Conservation (phyloP, 208 protist species). For the Plasmodiophora brassicae region DNA sequence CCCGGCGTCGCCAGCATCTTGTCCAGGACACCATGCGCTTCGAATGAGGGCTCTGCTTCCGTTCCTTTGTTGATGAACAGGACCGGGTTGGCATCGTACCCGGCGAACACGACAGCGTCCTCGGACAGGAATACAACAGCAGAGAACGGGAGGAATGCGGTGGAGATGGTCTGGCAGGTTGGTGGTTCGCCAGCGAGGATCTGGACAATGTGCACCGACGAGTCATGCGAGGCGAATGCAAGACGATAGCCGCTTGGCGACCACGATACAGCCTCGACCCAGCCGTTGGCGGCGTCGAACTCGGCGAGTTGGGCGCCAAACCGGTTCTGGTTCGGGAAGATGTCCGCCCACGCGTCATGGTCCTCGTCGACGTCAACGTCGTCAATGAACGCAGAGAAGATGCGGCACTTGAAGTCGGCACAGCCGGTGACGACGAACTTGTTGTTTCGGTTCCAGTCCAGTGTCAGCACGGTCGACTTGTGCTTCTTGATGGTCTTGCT, state of each 20-base stretch:
- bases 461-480: constrained; percentile 66
- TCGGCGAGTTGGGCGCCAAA: constrained; percentile 65
- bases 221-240: constrained; percentile 49
- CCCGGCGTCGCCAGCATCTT: constrained; percentile 6
- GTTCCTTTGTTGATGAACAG: constrained; percentile 40
- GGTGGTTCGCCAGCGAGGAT: not conserved
- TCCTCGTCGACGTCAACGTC: constrained; percentile 57
- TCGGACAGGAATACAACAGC: constrained; percentile 48
- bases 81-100: constrained; percentile 43
- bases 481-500: constrained; percentile 66
- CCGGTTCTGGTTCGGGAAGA: constrained; percentile 44
- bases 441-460: constrained; percentile 78
- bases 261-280: constrained; percentile 68
- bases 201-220: constrained; percentile 29
- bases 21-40: not conserved
- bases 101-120: constrained; percentile 42
- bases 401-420: constrained; percentile 67
- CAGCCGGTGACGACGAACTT: constrained; percentile 69
- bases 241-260: constrained; percentile 66
- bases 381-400: constrained; percentile 70
- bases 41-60: not conserved
- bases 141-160: constrained; percentile 37
- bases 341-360: not conserved
- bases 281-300: constrained; percentile 56
- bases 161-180: not conserved